Percentiles rank a stretch among this genome's conserved stretches.
These are phyloP conservation scores for Salvia miltiorrhiza DNA, from an alignment of 257 asterid species.

Conservation along the genomic window DNA sequence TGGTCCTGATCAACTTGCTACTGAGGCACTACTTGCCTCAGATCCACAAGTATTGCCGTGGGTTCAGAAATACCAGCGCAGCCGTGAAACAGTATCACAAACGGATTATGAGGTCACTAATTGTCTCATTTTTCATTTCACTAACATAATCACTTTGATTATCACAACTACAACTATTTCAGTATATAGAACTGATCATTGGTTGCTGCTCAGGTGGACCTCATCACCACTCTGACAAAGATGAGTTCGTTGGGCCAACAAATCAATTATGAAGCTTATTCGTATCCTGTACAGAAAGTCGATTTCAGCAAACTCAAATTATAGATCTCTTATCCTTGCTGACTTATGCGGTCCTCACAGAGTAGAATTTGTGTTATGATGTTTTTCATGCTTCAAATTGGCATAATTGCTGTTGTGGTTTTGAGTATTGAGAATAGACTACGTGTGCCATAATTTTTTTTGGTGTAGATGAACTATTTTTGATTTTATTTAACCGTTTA, in stretches of 20 bases:
- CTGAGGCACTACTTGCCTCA: slow-evolving; percentile 64
- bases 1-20: slow-evolving; percentile 90
- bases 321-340: slow-evolving; percentile 36
- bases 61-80: slow-evolving; percentile 93
- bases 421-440: not conserved
- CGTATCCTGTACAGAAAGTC: slow-evolving; percentile 57
- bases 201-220: slow-evolving; percentile 69
- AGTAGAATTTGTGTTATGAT: not conserved
- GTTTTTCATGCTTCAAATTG: not conserved
- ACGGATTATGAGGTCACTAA: slow-evolving; percentile 82
- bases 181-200: not conserved
- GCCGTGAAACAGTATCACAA: slow-evolving; percentile 92
- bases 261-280: slow-evolving; percentile 86
- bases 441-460: not conserved
- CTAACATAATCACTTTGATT: not conserved
- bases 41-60: slow-evolving; percentile 87
- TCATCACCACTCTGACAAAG: slow-evolving; percentile 76
- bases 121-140: not conserved
- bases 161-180: not conserved
- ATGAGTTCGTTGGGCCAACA: slow-evolving; percentile 81
- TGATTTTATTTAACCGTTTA: not conserved
- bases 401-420: not conserved
- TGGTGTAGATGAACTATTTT: not conserved
- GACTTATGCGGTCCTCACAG: not conserved
- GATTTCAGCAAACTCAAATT: slow-evolving; percentile 75